These are phyloP conservation scores for Zymoseptoria passerinii DNA, from an alignment of 2,329 filamentous ascomycete genomes.

Conservation along the genomic window DNA sequence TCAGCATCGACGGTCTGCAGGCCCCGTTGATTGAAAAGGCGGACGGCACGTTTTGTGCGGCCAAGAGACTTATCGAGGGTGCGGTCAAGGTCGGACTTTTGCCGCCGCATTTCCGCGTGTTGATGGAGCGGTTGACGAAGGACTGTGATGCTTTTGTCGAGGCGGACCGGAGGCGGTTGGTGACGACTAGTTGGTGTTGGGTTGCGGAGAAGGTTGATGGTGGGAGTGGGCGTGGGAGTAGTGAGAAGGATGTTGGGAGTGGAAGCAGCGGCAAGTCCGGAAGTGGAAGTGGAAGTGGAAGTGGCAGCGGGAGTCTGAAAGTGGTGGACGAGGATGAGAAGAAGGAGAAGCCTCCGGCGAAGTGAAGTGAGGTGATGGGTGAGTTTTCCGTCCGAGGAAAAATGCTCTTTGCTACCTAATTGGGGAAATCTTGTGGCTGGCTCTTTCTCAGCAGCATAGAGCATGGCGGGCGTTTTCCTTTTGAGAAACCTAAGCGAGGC, in stretches of 20 bases:
- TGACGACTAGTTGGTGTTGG: constrained; percentile 25
- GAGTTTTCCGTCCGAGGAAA: too few species aligned
- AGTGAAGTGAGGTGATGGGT: background rate
- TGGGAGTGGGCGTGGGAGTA: background rate
- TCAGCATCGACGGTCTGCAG: constrained; percentile 22
- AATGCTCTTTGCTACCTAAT: too few species aligned
- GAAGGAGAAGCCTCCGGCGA: background rate
- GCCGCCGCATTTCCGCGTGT: constrained; percentile 22
- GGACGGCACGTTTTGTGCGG: constrained; percentile 20
- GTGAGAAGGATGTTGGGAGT: background rate
- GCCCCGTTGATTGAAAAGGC: constrained; percentile 22
- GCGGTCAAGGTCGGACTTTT: constrained; percentile 19
- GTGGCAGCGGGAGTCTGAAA: background rate
- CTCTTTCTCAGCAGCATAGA: too few species aligned
- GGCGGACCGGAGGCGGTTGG: constrained; percentile 19
- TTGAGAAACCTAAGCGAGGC: too few species aligned
- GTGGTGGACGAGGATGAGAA: background rate
- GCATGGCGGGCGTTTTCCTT: too few species aligned
- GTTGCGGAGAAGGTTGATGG: constrained; percentile 22
- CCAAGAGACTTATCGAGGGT: constrained; percentile 9
- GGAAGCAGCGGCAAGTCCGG: background rate
- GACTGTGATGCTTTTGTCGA: constrained; percentile 24
- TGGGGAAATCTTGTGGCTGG: too few species aligned
- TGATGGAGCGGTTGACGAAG: constrained; percentile 23
- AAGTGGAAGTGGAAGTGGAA: background rate